These are phyloP conservation scores for Penicillium herquei DNA, from an alignment of 495 filamentous ascomycete species.

Conservation along the genomic window DNA sequence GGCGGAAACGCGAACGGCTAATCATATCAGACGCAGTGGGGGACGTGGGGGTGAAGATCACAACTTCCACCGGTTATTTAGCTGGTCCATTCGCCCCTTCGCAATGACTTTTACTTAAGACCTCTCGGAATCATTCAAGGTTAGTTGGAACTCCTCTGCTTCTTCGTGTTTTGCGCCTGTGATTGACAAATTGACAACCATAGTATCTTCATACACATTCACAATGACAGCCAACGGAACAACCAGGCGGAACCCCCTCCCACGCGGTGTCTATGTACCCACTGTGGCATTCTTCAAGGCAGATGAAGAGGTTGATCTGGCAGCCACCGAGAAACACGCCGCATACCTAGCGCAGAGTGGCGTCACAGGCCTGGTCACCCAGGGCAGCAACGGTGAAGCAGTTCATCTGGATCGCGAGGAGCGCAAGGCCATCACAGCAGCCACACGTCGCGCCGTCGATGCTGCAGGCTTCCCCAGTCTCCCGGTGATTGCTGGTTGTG, in stretches of 20 bases:
- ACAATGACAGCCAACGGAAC: conserved; percentile 28
- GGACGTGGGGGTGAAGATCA: conserved; percentile 23
- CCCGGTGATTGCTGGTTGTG: conserved; percentile 83
- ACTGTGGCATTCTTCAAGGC: conserved; percentile 67
- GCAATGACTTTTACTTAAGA: not conserved
- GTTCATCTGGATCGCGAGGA: conserved; percentile 74
- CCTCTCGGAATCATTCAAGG: not conserved
- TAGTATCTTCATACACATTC: not conserved
- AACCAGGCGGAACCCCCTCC: conserved; percentile 26
- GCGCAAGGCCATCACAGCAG: conserved; percentile 65
- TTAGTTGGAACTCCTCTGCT: not conserved
- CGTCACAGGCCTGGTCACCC: conserved; percentile 76
- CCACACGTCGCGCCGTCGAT: conserved; percentile 74
- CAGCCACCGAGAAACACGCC: conserved; percentile 71
- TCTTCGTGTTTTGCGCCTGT: not conserved
- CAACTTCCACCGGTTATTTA: conserved; percentile 16
- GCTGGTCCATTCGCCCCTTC: conserved; percentile 4
- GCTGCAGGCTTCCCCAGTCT: conserved; percentile 63
- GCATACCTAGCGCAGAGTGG: conserved; percentile 80
- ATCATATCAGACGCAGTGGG: conserved; percentile 9
- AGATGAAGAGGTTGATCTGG: conserved; percentile 62
- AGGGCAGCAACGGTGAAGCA: conserved; percentile 89
- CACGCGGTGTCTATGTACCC: conserved; percentile 64
- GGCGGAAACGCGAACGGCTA: conserved; percentile 12
- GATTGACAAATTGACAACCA: not conserved